Conservation (phyloP, 768 basidiomycete genomes). For the Trametes coccinea region DNA sequence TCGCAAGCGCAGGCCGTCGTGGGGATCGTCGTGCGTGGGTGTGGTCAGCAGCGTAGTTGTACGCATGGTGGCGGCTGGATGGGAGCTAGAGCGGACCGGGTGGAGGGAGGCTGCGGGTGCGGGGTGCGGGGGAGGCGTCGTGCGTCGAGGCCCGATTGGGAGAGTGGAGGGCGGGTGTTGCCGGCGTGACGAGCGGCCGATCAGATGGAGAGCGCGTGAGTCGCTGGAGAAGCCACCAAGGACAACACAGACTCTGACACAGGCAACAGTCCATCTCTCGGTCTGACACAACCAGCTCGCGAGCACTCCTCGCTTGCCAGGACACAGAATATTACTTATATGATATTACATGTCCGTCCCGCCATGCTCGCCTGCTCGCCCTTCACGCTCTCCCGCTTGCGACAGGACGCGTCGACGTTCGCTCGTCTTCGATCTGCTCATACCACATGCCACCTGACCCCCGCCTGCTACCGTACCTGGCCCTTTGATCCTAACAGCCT, state of each 20-base stretch:
- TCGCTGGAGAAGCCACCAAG: too few species aligned
- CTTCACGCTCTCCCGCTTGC: neutral
- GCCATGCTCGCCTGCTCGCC: neutral
- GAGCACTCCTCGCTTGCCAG: too few species aligned
- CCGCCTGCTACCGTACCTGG: neutral
- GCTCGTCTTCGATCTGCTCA: neutral
- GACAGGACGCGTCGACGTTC: neutral
- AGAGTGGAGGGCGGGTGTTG: too few species aligned
- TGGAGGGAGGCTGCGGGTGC: neutral
- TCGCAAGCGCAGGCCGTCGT: neutral
- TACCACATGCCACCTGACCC: slow-evolving; percentile 12
- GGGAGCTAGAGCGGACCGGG: neutral
- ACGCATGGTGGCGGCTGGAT: neutral
- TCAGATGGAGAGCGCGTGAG: too few species aligned
- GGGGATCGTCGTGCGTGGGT: neutral
- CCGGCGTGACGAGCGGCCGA: too few species aligned
- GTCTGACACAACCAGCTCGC: too few species aligned
- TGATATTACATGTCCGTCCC: too few species aligned
- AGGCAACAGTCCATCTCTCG: too few species aligned
- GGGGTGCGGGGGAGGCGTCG: neutral
- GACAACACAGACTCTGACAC: too few species aligned
- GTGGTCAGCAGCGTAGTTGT: neutral
- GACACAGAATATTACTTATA: too few species aligned
- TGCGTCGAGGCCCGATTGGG: too few species aligned
- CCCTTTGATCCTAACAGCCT: neutral